phyloP scores from a whole-genome alignment of 2,329 filamentous ascomycete genomes.

The Incumbomyces delicatus region DNA sequence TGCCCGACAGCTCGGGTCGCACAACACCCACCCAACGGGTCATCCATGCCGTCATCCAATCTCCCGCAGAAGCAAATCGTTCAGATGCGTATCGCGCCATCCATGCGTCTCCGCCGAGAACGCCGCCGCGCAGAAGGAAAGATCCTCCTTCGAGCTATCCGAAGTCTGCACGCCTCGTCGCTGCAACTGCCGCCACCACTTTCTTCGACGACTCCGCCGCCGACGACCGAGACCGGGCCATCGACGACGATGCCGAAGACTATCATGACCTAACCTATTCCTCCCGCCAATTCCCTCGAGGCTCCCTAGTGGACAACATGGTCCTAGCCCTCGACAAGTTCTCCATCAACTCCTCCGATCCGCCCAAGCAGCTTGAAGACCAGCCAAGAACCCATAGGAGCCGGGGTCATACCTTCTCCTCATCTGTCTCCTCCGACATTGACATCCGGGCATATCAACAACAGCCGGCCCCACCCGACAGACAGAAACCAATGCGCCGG shows the following conservation, averaged over 20 bases:
- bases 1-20: neutral
- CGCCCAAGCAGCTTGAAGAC: slow-evolving; percentile 18
- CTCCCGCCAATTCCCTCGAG: slow-evolving; percentile 65
- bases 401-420: slow-evolving; percentile 51
- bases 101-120: slow-evolving; percentile 3
- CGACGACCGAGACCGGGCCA: slow-evolving; percentile 5
- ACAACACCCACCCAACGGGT: slow-evolving; percentile 1
- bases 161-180: slow-evolving; percentile 6
- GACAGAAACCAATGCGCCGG: slow-evolving; percentile 20
- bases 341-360: slow-evolving; percentile 32
- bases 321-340: slow-evolving; percentile 84
- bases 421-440: slow-evolving; percentile 49
- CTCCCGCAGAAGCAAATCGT: neutral
- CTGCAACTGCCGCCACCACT: neutral
- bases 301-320: slow-evolving; percentile 94
- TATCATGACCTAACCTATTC: slow-evolving; percentile 81
- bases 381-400: slow-evolving; percentile 31
- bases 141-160: slow-evolving; percentile 7
- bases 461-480: slow-evolving; percentile 19
- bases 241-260: slow-evolving; percentile 38
- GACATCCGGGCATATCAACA: slow-evolving; percentile 28
- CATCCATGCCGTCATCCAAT: neutral
- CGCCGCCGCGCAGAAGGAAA: slow-evolving; percentile 5
- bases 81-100: neutral
- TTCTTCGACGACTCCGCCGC: slow-evolving; percentile 5